Evolutionary conservation across 345 rosid species (phyloP).

Genomic region (Boechera divaricarpa): DNA sequence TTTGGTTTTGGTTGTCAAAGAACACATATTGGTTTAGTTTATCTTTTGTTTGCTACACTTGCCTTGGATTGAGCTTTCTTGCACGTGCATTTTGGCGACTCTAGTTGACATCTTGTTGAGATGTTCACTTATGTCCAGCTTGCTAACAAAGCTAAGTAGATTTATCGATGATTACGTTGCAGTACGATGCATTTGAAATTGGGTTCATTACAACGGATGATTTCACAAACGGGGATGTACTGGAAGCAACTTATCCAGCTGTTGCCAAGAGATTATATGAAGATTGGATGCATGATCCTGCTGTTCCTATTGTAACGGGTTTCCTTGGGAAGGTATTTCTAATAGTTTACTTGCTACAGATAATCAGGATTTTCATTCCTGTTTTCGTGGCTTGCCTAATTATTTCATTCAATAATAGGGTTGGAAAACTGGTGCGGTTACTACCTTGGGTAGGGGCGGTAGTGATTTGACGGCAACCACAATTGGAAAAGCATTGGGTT

Average conservation of each 20-base stretch:
- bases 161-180: conserved; percentile 39
- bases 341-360: conserved; percentile 15
- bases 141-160: conserved; percentile 27
- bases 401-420: conserved; percentile 56
- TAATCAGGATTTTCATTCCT: conserved; percentile 8
- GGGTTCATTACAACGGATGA: conserved; percentile 98
- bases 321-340: conserved; percentile 89
- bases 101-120: conserved; percentile 15
- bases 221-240: conserved; percentile 95
- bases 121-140: conserved; percentile 17
- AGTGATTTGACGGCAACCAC: conserved; percentile 99
- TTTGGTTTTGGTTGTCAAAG: conserved; percentile 9
- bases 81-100: conserved; percentile 13
- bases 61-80: conserved; percentile 30
- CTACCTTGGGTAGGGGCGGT: conserved; percentile 98
- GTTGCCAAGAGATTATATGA: conserved; percentile 84
- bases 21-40: conserved; percentile 16
- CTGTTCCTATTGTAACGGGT: conserved; percentile 94
- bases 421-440: conserved; percentile 90
- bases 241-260: conserved; percentile 98
- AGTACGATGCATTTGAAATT: conserved; percentile 97
- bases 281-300: conserved; percentile 82
- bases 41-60: conserved; percentile 9
- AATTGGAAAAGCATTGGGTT: conserved; percentile 92
- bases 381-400: conserved; percentile 10